Percentiles rank a stretch among this genome's conserved stretches.
phyloP scores from a whole-genome alignment of 305 asterid species.

The Fraxinus sp. region DNA sequence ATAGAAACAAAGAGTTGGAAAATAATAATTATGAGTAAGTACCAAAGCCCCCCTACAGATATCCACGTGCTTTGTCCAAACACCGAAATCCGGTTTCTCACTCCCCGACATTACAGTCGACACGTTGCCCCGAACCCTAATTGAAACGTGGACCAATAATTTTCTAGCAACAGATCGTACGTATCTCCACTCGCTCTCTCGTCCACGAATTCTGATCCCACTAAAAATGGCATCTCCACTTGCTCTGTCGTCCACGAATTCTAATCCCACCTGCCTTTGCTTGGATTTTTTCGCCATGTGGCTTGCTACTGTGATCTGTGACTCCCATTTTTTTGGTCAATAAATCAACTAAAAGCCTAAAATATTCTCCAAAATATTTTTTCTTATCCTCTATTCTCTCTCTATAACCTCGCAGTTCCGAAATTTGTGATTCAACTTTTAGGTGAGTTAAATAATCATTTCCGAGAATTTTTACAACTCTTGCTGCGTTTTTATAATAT shows the following conservation, averaged over 20 bases:
- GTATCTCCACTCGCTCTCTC: constrained; percentile 48
- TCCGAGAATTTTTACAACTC: neutral
- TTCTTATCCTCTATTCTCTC: constrained; percentile 13
- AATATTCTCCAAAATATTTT: constrained; percentile 2
- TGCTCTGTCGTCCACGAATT: constrained; percentile 73
- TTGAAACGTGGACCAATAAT: constrained; percentile 41
- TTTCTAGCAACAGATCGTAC: constrained; percentile 52
- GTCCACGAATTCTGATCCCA: constrained; percentile 70
- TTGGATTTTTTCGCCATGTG: constrained; percentile 56
- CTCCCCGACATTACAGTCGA: neutral
- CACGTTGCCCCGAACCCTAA: neutral
- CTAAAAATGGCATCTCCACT: constrained; percentile 59
- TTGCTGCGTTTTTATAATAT: constrained; percentile 17
- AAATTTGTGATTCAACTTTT: constrained; percentile 29
- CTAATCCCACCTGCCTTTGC: constrained; percentile 41
- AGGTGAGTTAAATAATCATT: constrained; percentile 15
- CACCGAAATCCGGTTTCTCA: too few relatives aligned
- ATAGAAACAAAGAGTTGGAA: too few relatives aligned
- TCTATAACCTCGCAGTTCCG: constrained; percentile 29
- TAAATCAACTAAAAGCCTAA: neutral
- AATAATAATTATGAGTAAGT: too few relatives aligned
- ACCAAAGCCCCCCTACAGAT: too few relatives aligned
- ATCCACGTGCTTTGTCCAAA: too few relatives aligned
- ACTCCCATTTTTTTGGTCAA: constrained; percentile 26
- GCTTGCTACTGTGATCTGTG: constrained; percentile 29